Evolutionary conservation across 805 yeast genomes (phyloP).

Genomic region (Naumovozyma dairenensis): DNA sequence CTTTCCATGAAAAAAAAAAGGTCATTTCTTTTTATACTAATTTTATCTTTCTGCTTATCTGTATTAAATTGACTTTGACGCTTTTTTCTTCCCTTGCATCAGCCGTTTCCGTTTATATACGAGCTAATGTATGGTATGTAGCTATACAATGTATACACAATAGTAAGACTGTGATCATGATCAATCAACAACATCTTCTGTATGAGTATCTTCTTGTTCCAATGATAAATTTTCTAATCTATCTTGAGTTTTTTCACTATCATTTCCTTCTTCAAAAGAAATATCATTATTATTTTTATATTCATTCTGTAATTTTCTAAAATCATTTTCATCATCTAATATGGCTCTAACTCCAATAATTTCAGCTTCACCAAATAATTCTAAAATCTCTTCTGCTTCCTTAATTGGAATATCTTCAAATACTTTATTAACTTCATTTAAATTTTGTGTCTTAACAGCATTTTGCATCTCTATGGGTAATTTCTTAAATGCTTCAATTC

Average conservation of each 20-base stretch:
- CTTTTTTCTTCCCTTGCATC: too few species aligned
- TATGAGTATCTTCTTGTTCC: background rate
- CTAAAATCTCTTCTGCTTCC: constrained; percentile 73
- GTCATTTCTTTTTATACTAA: too few species aligned
- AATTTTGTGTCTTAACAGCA: constrained; percentile 61
- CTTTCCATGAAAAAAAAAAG: too few species aligned
- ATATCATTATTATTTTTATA: constrained; percentile 18
- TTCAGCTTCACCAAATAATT: constrained; percentile 66
- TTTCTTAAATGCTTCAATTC: constrained; percentile 46
- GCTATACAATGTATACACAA: background rate
- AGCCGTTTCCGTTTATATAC: too few species aligned
- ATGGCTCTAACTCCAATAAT: constrained; percentile 75
- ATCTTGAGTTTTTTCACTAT: background rate
- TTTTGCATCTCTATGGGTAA: constrained; percentile 54
- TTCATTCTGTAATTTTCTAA: constrained; percentile 43
- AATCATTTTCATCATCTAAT: constrained; percentile 63
- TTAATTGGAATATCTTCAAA: constrained; percentile 63
- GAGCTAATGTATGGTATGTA: background rate
- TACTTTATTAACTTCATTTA: constrained; percentile 76
- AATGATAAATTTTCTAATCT: constrained; percentile 3
- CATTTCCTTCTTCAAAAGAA: background rate
- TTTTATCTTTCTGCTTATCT: too few species aligned
- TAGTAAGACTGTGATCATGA: background rate
- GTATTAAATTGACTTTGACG: too few species aligned
- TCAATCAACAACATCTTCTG: constrained; percentile 12